phyloP scores from a whole-genome alignment of 1,284 basidiomycete species.

The Fereydounia khargensis region DNA sequence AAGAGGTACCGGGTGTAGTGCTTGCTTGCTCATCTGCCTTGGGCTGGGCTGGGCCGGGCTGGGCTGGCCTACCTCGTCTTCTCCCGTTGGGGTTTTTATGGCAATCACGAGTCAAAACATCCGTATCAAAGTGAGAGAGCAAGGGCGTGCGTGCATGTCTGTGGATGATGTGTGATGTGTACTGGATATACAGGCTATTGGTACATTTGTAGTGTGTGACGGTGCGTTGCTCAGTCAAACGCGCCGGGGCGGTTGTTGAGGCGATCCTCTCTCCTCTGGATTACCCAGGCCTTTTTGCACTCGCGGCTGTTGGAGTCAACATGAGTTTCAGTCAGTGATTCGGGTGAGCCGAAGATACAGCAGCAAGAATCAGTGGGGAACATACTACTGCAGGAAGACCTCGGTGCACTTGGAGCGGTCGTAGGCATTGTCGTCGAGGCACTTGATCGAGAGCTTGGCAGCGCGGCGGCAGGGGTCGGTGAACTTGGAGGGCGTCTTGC shows the following conservation, averaged over 20 bases:
- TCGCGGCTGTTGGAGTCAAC: conserved; percentile 17
- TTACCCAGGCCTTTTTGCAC: conserved; percentile 48
- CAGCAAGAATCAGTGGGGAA: not conserved
- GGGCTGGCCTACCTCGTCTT: too few species aligned
- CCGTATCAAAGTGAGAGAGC: too few species aligned
- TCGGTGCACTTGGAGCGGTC: conserved; percentile 46
- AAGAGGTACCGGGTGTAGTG: conserved; percentile 49
- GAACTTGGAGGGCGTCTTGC: conserved; percentile 44
- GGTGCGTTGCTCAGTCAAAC: conserved; percentile 38
- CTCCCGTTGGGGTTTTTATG: too few species aligned
- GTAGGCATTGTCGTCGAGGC: conserved; percentile 49
- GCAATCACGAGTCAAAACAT: too few species aligned
- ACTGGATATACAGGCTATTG: too few species aligned
- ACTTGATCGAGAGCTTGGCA: conserved; percentile 49
- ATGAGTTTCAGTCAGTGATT: too few species aligned
- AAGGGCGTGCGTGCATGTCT: too few species aligned
- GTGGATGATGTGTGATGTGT: too few species aligned
- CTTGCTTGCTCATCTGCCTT: not conserved
- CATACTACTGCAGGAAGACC: conserved; percentile 49
- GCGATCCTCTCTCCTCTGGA: conserved; percentile 34
- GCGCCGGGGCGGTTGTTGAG: conserved; percentile 32
- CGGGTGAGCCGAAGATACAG: too few species aligned
- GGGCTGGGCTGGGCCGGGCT: too few species aligned
- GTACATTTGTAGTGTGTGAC: too few species aligned
- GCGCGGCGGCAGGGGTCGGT: conserved; percentile 53